Base-by-base conservation (phyloP, 208 protist genomes). In the Leishmania gerbilli region DNA sequence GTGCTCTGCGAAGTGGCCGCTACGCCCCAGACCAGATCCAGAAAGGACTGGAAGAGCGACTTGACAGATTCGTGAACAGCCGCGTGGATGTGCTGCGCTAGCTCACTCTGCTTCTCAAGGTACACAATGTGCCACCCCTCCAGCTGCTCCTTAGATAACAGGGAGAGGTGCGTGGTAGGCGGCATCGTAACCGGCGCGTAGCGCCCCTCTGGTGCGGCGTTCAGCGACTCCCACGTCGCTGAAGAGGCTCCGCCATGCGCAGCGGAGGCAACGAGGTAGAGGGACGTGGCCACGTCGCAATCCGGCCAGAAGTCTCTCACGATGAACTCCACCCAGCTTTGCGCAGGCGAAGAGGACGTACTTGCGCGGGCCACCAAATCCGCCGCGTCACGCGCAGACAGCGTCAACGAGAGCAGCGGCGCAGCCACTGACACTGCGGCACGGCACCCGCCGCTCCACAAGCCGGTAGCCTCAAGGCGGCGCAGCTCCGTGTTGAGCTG, bases 1-100 rank as follows among this genome's bases (percentile, higher is more conserved):
- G 87, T 86, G 53, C 83, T 88, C 82, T 96, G 90, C 68, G 92
- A 93, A 3, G 88, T 86, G 49, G 91, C 89, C 13, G 90, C 91
- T 58, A 95, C 91, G 65, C 85, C 85, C 34, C 82, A 74, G 27
- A 94, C 86, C 42, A 97, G 58, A 72, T 97, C 92, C 13, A 88
- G 64, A 76, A 95, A 90, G 31, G 88, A 49, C 24, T 77, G 79
- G 76, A 93, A 93, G 21, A 94, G 21, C 34, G 88, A 67, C 65
- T 84, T 88, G 31, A 82, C 84, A 55, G 82, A 84, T 65, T 90
- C 83, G 79, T 91, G 87, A 13, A 93, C 79, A 45, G 71, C 64
- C 0, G 87, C 62, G 64, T 86, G 87, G 24, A 95, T 60, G 77
- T 89, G 89, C 58, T 74, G 79, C 67, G 90, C 75, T 17, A 95